phyloP scores from a whole-genome alignment of 2,329 filamentous ascomycete species.

The Elsinoe ampelina region DNA sequence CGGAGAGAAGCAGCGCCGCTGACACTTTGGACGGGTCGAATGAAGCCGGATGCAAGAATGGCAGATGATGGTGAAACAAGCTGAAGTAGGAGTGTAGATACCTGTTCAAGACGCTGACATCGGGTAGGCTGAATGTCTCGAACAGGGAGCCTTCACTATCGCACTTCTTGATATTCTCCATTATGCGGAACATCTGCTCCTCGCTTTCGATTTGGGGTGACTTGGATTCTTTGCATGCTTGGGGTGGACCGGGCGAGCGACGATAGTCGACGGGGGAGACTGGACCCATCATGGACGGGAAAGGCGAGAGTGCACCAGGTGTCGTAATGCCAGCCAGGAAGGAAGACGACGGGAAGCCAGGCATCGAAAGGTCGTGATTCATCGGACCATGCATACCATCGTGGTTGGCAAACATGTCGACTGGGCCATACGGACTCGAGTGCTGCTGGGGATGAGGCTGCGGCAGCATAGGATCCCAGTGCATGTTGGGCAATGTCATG shows the following conservation, averaged over 20 bases:
- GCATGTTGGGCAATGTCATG: conserved; percentile 74
- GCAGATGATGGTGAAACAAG: conserved; percentile 91
- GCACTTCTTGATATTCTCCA: conserved; percentile 73
- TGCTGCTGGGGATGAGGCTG: conserved; percentile 61
- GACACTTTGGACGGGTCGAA: conserved; percentile 75
- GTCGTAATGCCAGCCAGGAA: conserved; percentile 60
- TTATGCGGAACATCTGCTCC: conserved; percentile 72
- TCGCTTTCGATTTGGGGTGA: conserved; percentile 76
- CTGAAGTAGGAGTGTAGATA: conserved; percentile 95
- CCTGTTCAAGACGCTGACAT: conserved; percentile 70
- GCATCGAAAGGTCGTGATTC: conserved; percentile 37
- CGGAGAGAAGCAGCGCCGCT: conserved; percentile 74
- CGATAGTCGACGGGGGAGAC: conserved; percentile 61
- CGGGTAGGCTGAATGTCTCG: conserved; percentile 82
- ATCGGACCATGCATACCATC: background rate
- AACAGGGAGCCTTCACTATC: conserved; percentile 76
- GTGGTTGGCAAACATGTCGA: conserved; percentile 18
- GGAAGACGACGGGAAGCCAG: conserved; percentile 57
- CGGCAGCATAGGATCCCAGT: conserved; percentile 84
- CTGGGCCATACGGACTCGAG: conserved; percentile 19
- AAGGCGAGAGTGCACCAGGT: conserved; percentile 65
- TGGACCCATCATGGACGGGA: conserved; percentile 56
- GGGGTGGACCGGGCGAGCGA: conserved; percentile 59
- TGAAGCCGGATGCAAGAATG: conserved; percentile 86
- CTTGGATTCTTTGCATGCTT: conserved; percentile 54